phyloP scores from a whole-genome alignment of 2,329 filamentous ascomycete genomes.

The Xylariales sp. region DNA sequence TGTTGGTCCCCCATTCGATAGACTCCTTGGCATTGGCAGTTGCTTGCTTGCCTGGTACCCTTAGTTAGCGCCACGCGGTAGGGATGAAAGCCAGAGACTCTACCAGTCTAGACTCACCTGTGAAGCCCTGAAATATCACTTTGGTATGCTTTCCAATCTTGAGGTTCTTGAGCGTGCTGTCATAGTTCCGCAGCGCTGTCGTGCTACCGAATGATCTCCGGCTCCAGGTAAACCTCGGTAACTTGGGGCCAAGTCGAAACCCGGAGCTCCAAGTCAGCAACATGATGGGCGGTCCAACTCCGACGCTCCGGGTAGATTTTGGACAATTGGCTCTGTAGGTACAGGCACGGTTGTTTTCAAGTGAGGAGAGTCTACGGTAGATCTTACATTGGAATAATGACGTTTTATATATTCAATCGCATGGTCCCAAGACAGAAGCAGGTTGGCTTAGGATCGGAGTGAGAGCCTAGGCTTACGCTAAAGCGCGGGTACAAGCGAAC shows the following conservation, averaged over 20 bases:
- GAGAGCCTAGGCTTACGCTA: constrained; percentile 1
- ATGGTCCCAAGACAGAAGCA: no score
- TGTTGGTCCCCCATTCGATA: constrained; percentile 72
- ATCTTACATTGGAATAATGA: background rate
- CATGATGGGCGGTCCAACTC: no score
- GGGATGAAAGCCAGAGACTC: no score
- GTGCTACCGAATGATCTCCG: constrained; percentile 17
- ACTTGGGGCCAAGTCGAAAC: background rate
- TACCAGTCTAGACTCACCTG: constrained; percentile 27
- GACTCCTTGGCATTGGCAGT: constrained; percentile 75
- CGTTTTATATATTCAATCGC: constrained; percentile 8
- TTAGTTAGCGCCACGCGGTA: no score
- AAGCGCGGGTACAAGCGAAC: background rate
- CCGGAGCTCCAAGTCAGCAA: constrained; percentile 1
- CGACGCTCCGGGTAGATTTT: no score
- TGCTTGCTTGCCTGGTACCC: constrained; percentile 39
- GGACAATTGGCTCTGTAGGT: no score
- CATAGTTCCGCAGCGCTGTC: constrained; percentile 17
- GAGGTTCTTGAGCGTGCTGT: constrained; percentile 29
- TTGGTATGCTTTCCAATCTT: constrained; percentile 33
- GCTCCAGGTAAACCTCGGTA: constrained; percentile 6
- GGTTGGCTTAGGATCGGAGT: no score
- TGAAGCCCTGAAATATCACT: constrained; percentile 39
- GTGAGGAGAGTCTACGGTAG: no score
- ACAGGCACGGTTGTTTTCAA: no score